A percentile compares a stretch with the other conserved stretches of the same genome.
These are phyloP conservation scores for Pelargonium fulgidum DNA, from an alignment of 441 rosid genomes.

Conservation along the genomic window DNA sequence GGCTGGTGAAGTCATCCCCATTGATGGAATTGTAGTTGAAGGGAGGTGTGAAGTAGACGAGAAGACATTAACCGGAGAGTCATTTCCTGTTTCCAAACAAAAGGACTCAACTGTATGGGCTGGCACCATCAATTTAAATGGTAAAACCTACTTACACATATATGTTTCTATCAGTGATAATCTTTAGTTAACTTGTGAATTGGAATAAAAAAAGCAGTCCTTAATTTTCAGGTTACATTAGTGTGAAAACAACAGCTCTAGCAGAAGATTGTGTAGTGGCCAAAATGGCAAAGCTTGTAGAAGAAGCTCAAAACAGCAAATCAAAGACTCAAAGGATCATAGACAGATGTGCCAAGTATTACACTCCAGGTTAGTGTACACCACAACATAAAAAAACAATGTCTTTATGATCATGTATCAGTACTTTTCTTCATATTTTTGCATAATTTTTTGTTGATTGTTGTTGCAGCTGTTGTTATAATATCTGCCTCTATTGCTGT, in stretches of 20 bases:
- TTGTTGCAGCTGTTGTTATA: conserved; percentile 48
- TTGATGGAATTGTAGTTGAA: conserved; percentile 79
- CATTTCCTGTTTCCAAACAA: conserved; percentile 72
- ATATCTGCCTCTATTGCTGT: conserved; percentile 43
- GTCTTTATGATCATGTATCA: no score
- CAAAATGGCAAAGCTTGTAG: conserved; percentile 85
- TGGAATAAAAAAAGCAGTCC: no score
- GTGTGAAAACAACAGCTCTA: conserved; percentile 60
- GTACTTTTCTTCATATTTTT: no score
- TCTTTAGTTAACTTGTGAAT: neutral
- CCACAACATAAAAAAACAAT: neutral
- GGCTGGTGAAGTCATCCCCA: conserved; percentile 79
- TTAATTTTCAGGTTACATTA: conserved; percentile 50
- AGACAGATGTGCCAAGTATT: conserved; percentile 63
- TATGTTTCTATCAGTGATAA: neutral
- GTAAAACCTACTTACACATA: conserved; percentile 24
- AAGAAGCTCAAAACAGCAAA: conserved; percentile 85
- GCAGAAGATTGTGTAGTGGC: conserved; percentile 85
- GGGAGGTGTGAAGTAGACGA: conserved; percentile 89
- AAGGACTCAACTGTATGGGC: conserved; percentile 72
- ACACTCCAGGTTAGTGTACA: conserved; percentile 63
- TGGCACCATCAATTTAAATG: conserved; percentile 81
- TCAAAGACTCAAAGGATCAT: conserved; percentile 60
- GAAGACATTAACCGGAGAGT: conserved; percentile 79
- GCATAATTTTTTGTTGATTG: no score